Base-by-base conservation (phyloP, 2,329 filamentous ascomycete genomes). In the Hypoxylon sp. region DNA sequence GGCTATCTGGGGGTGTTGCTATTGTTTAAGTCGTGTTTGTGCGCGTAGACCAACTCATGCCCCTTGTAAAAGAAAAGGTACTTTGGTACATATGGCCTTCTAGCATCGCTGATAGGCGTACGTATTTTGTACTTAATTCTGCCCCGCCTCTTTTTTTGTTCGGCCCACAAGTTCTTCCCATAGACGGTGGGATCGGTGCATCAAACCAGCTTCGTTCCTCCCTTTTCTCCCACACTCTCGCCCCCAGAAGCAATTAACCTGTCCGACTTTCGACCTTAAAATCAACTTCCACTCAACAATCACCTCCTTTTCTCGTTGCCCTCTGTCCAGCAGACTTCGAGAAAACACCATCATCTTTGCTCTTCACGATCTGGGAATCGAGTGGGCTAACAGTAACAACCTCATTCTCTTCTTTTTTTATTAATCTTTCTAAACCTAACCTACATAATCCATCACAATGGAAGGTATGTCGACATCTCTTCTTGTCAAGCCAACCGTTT, bases 391-490 rank as follows among this genome's bases (percentile, higher is more conserved):
- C 68, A 74, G 72, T 72, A 71, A 69, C 67, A 68, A 74, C 73
- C 72, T 71, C 72, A 72, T 75, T 67, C 60, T 61, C 63, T 65
- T 65, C 52, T 57, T 30, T 30, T 30, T 30, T 30, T 7, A 1
- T 30, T 71, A 72, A 76, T 74, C 67, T 74, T 78, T 78, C 74
- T 64, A 66, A 58, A 56, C 65, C 53, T 71, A 72, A 72, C 61
- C 77, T 77, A 79, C 78, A 72, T 80, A 83, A 85, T 82, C 82
- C 79, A 80, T 80, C 83, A 84, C 80, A 80, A 88, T 88, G 86
- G 86, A 91, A 85, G 89, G 89, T 91, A 88, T 84, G 87, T 82
- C 79, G 74, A 57, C 65, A 53, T 63, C 51, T 51, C 45, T 50
- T 63, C 38, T 50, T 60, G 51, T 63, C 63, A 21, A 65, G 49